Evolutionary conservation across 192 early-diverging fungal genomes (phyloP).

Genomic region (Entophlyctis luteolus): DNA sequence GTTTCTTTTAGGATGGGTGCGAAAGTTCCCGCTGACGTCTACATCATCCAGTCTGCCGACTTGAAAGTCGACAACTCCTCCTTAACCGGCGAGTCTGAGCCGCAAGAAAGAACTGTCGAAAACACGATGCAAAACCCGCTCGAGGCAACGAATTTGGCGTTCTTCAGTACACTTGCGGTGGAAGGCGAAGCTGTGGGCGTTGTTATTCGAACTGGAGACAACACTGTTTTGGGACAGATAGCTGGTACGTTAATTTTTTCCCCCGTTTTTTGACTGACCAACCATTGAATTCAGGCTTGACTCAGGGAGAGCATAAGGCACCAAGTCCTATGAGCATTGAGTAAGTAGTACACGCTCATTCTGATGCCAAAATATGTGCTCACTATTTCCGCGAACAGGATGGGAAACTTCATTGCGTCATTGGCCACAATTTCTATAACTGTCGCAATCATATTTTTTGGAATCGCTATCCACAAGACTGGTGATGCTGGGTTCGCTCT

Average conservation of each 20-base stretch:
- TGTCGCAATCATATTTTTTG: slow-evolving; percentile 1
- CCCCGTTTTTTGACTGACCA: neutral
- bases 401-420: neutral
- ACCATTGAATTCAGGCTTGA: neutral
- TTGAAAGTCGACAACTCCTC: slow-evolving; percentile 73
- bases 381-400: too few relatives aligned
- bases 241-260: slow-evolving; percentile 28
- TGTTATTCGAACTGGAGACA: slow-evolving; percentile 75
- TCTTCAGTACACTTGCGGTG: slow-evolving; percentile 69
- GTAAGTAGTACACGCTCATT: neutral
- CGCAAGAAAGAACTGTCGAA: slow-evolving; percentile 57
- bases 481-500: slow-evolving; percentile 26
- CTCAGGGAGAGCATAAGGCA: neutral
- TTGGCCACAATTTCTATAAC: neutral
- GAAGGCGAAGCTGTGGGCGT: slow-evolving; percentile 70
- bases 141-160: slow-evolving; percentile 78
- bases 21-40: slow-evolving; percentile 74
- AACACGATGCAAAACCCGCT: slow-evolving; percentile 69
- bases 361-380: too few relatives aligned
- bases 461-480: neutral
- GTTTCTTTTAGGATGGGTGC: slow-evolving; percentile 63
- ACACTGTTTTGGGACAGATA: slow-evolving; percentile 74
- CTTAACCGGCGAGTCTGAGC: slow-evolving; percentile 73
- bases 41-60: slow-evolving; percentile 66
- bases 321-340: neutral